Base-by-base conservation (phyloP, 2,329 filamentous ascomycete species). In the Cordyceps pruinosa region DNA sequence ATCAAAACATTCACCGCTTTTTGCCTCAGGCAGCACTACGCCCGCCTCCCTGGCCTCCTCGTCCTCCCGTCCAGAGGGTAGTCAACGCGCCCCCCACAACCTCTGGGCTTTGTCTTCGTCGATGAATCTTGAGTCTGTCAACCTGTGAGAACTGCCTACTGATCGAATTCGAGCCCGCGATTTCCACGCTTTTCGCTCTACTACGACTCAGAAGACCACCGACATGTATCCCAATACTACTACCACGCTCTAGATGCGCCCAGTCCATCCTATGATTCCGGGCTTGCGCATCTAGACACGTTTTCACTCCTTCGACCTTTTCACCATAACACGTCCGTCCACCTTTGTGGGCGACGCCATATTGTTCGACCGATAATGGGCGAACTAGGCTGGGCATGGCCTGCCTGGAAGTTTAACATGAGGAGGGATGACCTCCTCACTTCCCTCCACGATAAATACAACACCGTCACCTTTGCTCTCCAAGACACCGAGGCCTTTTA, bases 401-500 rank as follows among this genome's bases (percentile, higher is more conserved):
- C 81, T 44, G 76, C 77, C 64, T 84, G 81, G 81, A 84, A 84
- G 69, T 84, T 84, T 73, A 81, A 80, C 65, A 77, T 84, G 76
- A 82, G 80, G 74, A 76, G 76, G 66, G 76, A 78, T 57, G 81
- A 83, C 64, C 77, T 84, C 69, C 78, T 78, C 66, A 79, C 77
- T 54, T 80, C 76, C 53, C 76, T 84, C 13, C 79, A 84, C 64
- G 77, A 82, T 61, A 77, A 79, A 66, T 84, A 83, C 71, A 84
- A 84, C 70, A 84, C 81, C 48, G 71, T 83, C 55, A 70, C 77
- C 51, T 78, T 77, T 52, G 72, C 76, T 46, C 77, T 84, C 30
- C 81, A 83, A 65, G 81, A 84, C 68, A 77, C 79, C 61, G 78
- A 82, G 60, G 81, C 81, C 53, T 84, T 84, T 60, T 79, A 84